Percentiles rank a stretch among this genome's conserved stretches.
These are phyloP conservation scores for Metarhizium robertsii DNA, from an alignment of 2,329 filamentous ascomycete species.

Conservation along the genomic window DNA sequence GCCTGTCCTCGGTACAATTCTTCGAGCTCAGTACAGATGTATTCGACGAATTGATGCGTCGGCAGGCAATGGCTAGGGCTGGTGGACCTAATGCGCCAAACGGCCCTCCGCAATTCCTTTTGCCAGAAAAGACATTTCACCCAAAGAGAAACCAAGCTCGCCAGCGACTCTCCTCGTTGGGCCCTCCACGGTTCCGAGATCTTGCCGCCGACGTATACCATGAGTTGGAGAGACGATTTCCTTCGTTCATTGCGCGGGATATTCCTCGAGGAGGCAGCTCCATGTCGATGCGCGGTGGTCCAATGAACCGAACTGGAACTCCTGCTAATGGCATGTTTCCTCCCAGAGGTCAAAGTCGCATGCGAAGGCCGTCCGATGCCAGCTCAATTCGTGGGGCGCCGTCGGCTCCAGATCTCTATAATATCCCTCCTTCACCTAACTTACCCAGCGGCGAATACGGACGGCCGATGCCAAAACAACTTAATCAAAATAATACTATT, in stretches of 20 bases:
- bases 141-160: conserved; percentile 97
- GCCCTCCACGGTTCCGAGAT: conserved; percentile 78
- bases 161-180: conserved; percentile 85
- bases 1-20: conserved; percentile 86
- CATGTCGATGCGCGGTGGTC: conserved; percentile 49
- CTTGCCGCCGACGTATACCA: conserved; percentile 93
- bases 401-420: conserved; percentile 34
- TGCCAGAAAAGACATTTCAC: conserved; percentile 85
- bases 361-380: conserved; percentile 51
- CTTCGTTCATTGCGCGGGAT: conserved; percentile 63
- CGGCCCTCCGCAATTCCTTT: conserved; percentile 60
- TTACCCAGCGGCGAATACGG: conserved; percentile 56
- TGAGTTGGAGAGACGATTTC: conserved; percentile 85
- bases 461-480: conserved; percentile 75
- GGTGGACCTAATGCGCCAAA: conserved; percentile 40
- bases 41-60: conserved; percentile 84
- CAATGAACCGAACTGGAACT: conserved; percentile 50
- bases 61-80: conserved; percentile 58
- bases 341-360: conserved; percentile 42
- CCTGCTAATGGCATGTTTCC: conserved; percentile 46
- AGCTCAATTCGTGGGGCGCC: conserved; percentile 45
- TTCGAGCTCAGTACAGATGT: conserved; percentile 97
- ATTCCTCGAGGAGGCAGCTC: conserved; percentile 62
- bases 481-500: conserved; percentile 84
- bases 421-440: conserved; percentile 51